phyloP scores from a whole-genome alignment of 2,329 filamentous ascomycete species.

The Botrytis sinoallii region DNA sequence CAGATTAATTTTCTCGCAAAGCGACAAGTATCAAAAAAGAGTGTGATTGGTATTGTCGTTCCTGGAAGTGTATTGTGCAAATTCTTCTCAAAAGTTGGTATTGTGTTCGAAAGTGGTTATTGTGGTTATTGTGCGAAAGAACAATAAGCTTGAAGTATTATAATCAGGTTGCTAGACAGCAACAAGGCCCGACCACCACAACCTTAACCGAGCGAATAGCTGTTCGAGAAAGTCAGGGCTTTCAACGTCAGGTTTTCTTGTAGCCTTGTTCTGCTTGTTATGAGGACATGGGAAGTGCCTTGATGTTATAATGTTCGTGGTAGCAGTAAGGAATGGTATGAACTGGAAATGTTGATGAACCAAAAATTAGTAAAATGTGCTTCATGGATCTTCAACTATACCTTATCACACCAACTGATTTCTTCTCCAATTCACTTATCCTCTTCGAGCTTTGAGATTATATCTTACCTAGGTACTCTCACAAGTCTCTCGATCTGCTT shows the following conservation, averaged over 20 bases:
- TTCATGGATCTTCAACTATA: background rate
- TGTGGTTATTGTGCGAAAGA: constrained; percentile 16
- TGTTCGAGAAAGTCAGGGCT: background rate
- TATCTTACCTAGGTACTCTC: background rate
- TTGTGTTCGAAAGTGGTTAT: constrained; percentile 12
- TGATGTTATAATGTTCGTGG: background rate
- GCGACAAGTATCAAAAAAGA: constrained; percentile 1
- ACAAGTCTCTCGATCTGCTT: background rate
- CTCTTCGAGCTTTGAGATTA: background rate
- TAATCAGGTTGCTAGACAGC: constrained; percentile 3
- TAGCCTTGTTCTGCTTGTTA: background rate
- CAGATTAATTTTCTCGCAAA: constrained; percentile 4
- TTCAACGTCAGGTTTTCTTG: background rate
- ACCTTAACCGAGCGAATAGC: constrained; percentile 2
- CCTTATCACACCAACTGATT: background rate
- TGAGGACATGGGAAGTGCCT: background rate
- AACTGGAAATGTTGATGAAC: background rate
- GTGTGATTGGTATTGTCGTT: constrained; percentile 3
- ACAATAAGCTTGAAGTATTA: background rate
- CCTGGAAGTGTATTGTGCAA: background rate
- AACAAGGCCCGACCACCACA: constrained; percentile 4
- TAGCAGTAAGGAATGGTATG: background rate
- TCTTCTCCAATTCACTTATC: background rate
- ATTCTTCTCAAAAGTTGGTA: background rate
- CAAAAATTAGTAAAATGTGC: background rate